These are phyloP conservation scores for Prototheca wickerhamii DNA, from an alignment of 163 green algal genomes.

Conservation along the genomic window DNA sequence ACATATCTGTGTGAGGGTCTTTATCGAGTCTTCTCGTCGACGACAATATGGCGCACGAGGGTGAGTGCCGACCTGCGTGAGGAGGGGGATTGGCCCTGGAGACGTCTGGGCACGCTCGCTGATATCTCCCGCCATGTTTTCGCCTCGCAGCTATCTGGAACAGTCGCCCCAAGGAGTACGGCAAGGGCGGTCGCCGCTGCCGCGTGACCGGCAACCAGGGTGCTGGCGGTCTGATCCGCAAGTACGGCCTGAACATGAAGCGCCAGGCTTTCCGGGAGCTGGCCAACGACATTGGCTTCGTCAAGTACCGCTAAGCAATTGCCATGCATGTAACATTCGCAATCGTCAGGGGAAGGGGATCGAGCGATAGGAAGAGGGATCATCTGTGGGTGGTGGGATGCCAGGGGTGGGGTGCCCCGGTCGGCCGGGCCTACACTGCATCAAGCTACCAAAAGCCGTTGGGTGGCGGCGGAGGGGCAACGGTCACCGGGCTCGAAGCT, in stretches of 20 bases:
- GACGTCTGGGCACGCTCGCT: neutral
- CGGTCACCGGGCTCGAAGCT: too few relatives aligned
- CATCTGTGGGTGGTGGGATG: too few relatives aligned
- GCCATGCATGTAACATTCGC: neutral
- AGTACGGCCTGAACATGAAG: conserved; percentile 99
- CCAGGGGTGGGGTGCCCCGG: too few relatives aligned
- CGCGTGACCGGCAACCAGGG: conserved; percentile 92
- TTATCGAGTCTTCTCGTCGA: neutral
- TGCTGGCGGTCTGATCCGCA: conserved; percentile 96
- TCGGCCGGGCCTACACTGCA: too few relatives aligned
- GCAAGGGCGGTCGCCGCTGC: conserved; percentile 77
- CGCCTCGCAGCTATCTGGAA: conserved; percentile 87
- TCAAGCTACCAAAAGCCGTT: neutral
- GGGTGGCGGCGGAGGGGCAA: neutral
- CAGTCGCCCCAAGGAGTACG: conserved; percentile 84
- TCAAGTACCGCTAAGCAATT: conserved; percentile 60
- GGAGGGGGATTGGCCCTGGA: too few relatives aligned
- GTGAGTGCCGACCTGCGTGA: conserved; percentile 2
- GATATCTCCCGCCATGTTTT: conserved; percentile 35
- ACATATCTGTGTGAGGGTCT: neutral
- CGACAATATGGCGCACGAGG: conserved; percentile 32
- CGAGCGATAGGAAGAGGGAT: too few relatives aligned
- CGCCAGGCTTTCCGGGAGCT: conserved; percentile 91
- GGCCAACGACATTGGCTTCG: conserved; percentile 95
- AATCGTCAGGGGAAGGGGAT: too few relatives aligned